Evolutionary conservation across 148 eudicot genomes (phyloP).

Genomic region (Rheum nobile): DNA sequence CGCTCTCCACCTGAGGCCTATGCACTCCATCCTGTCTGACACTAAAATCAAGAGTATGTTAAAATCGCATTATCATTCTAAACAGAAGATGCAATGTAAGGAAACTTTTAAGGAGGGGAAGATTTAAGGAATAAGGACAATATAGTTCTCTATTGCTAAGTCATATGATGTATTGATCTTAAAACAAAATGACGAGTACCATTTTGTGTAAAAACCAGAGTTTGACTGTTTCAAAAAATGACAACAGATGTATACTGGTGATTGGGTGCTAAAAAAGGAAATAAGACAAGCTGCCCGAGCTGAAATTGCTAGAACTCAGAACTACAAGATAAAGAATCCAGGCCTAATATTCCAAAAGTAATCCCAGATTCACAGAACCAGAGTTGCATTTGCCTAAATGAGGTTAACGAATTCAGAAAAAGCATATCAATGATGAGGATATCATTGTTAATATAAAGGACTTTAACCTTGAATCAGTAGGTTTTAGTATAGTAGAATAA

Average conservation of each 20-base stretch:
- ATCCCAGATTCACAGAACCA: background rate
- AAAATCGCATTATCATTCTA: background rate
- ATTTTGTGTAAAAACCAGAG: background rate
- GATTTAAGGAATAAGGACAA: background rate
- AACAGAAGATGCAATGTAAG: background rate
- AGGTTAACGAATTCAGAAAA: background rate
- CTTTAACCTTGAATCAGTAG: background rate
- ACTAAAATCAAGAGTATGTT: constrained; percentile 15
- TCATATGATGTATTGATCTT: background rate
- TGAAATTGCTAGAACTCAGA: background rate
- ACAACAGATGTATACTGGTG: background rate
- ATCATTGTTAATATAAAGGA: background rate
- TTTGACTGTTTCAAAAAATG: background rate
- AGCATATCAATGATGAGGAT: background rate
- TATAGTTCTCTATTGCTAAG: background rate
- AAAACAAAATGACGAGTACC: background rate
- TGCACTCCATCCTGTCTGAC: constrained; percentile 42
- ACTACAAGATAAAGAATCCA: background rate
- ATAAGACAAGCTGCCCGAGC: background rate
- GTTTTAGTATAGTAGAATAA: background rate
- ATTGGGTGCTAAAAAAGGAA: background rate
- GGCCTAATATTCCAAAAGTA: background rate
- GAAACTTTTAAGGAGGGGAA: background rate
- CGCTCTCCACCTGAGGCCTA: constrained; percentile 21
- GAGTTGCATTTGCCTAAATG: background rate